phyloP scores from a whole-genome alignment of 2,329 filamentous ascomycete species.

The Microcyclosporella mali region DNA sequence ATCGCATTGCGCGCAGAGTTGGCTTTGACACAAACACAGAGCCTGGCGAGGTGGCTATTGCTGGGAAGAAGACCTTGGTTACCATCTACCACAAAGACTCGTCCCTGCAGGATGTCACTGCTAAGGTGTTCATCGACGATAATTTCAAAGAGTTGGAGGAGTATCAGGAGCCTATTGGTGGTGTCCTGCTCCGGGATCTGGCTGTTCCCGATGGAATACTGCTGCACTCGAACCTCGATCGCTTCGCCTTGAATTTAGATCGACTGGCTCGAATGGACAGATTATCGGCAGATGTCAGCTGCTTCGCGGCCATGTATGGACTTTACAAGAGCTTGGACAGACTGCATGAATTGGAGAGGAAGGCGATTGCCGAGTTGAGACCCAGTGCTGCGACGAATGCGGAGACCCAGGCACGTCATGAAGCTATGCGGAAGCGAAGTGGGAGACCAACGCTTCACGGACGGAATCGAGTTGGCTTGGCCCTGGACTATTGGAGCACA shows the following conservation, averaged over 20 bases:
- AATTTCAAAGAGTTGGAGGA: constrained; percentile 51
- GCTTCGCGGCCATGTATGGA: constrained; percentile 69
- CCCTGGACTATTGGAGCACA: constrained; percentile 64
- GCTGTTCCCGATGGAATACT: constrained; percentile 54
- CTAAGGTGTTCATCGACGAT: constrained; percentile 23
- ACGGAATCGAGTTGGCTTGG: constrained; percentile 60
- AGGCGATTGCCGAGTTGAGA: constrained; percentile 44
- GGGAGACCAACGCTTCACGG: constrained; percentile 67
- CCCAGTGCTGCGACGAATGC: constrained; percentile 28
- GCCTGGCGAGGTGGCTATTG: constrained; percentile 30
- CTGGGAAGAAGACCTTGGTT: constrained; percentile 30
- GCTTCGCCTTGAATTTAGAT: constrained; percentile 66
- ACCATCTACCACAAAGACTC: constrained; percentile 29
- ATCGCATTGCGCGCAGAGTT: constrained; percentile 60
- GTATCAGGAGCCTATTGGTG: constrained; percentile 56
- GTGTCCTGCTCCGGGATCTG: constrained; percentile 61
- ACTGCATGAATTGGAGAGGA: constrained; percentile 65
- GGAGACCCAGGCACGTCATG: constrained; percentile 34
- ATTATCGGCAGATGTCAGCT: constrained; percentile 65
- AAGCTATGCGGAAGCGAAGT: constrained; percentile 62
- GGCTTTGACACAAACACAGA: constrained; percentile 50
- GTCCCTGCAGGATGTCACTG: constrained; percentile 50
- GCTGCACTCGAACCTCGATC: constrained; percentile 63
- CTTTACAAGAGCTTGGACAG: constrained; percentile 64
- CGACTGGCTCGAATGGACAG: constrained; percentile 64